Evolutionary conservation across 306 rosid genomes (phyloP).

Genomic region (Prunus armeniaca): DNA sequence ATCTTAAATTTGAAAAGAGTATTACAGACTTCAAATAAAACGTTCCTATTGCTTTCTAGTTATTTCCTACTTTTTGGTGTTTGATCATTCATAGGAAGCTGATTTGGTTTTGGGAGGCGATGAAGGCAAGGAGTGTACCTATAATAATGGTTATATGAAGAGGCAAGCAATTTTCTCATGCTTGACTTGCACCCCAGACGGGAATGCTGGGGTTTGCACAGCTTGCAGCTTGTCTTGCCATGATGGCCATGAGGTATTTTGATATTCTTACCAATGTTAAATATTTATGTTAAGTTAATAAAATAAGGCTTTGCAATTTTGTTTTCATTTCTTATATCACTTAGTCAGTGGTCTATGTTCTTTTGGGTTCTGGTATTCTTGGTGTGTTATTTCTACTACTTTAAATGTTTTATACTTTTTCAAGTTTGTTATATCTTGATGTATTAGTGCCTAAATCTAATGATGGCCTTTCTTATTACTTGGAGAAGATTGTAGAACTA

Average conservation of each 20-base stretch:
- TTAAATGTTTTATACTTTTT: background rate
- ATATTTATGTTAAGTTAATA: background rate
- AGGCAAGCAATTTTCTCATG: constrained; percentile 98
- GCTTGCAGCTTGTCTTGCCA: constrained; percentile 99
- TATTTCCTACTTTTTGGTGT: background rate
- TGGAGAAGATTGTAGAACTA: constrained; percentile 77
- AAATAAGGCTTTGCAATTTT: background rate
- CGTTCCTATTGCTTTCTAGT: background rate
- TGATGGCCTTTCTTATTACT: constrained; percentile 19
- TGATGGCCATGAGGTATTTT: constrained; percentile 90
- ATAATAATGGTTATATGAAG: constrained; percentile 84
- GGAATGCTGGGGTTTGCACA: constrained; percentile 99
- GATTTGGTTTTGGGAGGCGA: constrained; percentile 97
- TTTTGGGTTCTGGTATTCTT: constrained; percentile 13
- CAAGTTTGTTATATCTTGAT: background rate
- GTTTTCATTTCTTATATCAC: background rate
- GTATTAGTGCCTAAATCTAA: constrained; percentile 3
- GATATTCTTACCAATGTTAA: background rate
- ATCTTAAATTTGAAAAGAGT: background rate
- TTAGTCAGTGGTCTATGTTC: background rate
- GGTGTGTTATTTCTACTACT: background rate
- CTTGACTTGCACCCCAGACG: constrained; percentile 90
- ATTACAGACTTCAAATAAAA: background rate
- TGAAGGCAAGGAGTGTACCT: constrained; percentile 97
- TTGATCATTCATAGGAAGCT: constrained; percentile 56